Conservation (phyloP, 352 stramenopile species). For the Phytopythium aichiense region DNA sequence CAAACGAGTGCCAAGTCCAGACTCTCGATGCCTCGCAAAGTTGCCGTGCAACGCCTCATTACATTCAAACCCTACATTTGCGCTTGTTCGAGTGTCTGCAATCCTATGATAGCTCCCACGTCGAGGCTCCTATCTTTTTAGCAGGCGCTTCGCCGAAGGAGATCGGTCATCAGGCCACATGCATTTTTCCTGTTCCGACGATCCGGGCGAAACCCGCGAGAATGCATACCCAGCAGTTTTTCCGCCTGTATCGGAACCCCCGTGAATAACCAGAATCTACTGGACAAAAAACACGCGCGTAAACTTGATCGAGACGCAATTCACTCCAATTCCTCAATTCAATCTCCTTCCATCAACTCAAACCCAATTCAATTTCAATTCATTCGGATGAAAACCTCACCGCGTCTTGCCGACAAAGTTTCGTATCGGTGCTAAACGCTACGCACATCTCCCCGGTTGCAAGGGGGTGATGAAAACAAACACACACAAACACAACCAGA, state of each 20-base stretch:
- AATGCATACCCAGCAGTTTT: neutral
- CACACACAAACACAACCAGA: neutral
- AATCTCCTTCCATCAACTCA: neutral
- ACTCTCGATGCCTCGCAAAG: too few relatives aligned
- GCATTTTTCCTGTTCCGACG: conserved; percentile 2
- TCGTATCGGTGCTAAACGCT: neutral
- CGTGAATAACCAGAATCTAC: neutral
- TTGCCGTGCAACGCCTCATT: too few relatives aligned
- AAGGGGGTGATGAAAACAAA: neutral
- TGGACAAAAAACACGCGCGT: neutral
- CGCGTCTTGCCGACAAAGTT: neutral
- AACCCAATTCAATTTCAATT: conserved; percentile 1
- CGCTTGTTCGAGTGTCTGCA: too few relatives aligned
- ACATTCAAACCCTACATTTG: too few relatives aligned
- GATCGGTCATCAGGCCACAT: too few relatives aligned
- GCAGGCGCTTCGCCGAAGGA: neutral
- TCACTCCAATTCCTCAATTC: neutral
- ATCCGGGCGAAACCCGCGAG: neutral
- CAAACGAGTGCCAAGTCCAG: neutral
- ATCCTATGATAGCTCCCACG: too few relatives aligned
- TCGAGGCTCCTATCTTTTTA: neutral
- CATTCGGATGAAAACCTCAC: neutral
- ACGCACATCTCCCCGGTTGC: neutral
- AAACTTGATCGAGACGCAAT: neutral
- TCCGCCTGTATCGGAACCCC: neutral